phyloP scores from a whole-genome alignment of 768 basidiomycete genomes.

The Suillus fuscotomentosus region DNA sequence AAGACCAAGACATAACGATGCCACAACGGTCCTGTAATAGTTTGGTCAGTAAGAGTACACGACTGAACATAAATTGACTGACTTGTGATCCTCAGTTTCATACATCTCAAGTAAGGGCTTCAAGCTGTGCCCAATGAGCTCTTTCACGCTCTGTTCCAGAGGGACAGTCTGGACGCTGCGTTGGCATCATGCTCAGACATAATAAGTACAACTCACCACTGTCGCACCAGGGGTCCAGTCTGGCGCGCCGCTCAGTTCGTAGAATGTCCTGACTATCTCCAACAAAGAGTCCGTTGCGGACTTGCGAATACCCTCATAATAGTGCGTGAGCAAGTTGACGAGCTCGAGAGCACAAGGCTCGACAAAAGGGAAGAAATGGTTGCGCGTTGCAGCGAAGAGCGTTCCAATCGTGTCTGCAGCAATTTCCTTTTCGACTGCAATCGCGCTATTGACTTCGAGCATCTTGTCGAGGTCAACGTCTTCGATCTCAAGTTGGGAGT shows the following conservation, averaged over 20 bases:
- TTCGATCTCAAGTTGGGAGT: constrained; percentile 63
- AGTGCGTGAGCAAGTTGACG: constrained; percentile 78
- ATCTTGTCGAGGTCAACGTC: constrained; percentile 84
- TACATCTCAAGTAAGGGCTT: constrained; percentile 83
- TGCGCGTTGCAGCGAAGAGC: constrained; percentile 77
- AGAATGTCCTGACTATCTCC: constrained; percentile 87
- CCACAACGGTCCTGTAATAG: constrained; percentile 72
- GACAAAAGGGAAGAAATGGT: constrained; percentile 88
- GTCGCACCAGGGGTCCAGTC: constrained; percentile 80
- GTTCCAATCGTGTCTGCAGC: constrained; percentile 95
- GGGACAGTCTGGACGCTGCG: constrained; percentile 37
- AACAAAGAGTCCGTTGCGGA: constrained; percentile 85
- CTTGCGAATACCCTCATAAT: constrained; percentile 98
- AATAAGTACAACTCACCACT: constrained; percentile 44
- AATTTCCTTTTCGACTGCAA: constrained; percentile 99
- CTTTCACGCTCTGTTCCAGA: constrained; percentile 67
- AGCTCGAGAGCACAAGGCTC: constrained; percentile 81
- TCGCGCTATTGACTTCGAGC: constrained; percentile 90
- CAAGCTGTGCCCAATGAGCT: constrained; percentile 75
- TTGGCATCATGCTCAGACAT: constrained; percentile 8
- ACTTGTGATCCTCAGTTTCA: constrained; percentile 97
- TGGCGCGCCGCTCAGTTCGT: constrained; percentile 78
- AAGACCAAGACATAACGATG: constrained; percentile 82
- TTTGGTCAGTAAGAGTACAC: constrained; percentile 14
- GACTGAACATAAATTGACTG: constrained; percentile 34